Conservation (phyloP, 2,329 filamentous ascomycete genomes). For the Lasiodiplodia sp. region DNA sequence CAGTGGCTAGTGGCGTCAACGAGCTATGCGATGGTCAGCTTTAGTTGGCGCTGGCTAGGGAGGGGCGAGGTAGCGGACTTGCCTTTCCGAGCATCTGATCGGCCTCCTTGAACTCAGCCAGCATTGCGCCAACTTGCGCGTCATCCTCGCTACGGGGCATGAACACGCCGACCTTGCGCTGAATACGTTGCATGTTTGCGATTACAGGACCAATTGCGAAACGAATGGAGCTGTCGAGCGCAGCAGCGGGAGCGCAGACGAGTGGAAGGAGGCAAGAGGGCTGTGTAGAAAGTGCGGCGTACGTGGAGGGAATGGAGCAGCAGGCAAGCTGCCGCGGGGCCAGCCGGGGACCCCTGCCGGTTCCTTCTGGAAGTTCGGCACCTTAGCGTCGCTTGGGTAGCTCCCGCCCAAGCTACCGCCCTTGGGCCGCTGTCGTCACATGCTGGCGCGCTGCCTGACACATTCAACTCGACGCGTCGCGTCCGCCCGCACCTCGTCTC, state of each 20-base stretch:
- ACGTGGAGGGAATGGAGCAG: conserved; percentile 24
- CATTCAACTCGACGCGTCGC: conserved; percentile 1
- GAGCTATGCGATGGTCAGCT: conserved; percentile 59
- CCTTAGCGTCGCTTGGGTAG: conserved; percentile 12
- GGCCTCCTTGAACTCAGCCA: conserved; percentile 82
- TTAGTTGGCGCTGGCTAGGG: conserved; percentile 15
- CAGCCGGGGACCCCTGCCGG: conserved; percentile 19
- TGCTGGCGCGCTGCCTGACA: background rate
- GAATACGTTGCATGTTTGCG: conserved; percentile 71
- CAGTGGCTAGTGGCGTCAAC: conserved; percentile 78
- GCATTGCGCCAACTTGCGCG: conserved; percentile 74
- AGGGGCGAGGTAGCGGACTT: conserved; percentile 34
- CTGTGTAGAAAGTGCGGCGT: conserved; percentile 12
- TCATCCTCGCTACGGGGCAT: conserved; percentile 76
- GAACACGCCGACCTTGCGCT: conserved; percentile 77
- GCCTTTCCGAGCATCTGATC: conserved; percentile 78
- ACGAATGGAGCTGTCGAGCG: background rate
- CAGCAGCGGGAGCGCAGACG: background rate
- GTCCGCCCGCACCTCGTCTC: conserved; percentile 16
- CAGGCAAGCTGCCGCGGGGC: conserved; percentile 22
- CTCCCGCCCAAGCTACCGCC: conserved; percentile 6
- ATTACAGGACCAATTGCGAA: conserved; percentile 13
- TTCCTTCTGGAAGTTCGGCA: conserved; percentile 15
- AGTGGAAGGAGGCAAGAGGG: conserved; percentile 8
- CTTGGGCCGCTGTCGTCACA: background rate